Evolutionary conservation across 306 rosid genomes (phyloP), one percentile per base, ranked within the genome.

Genomic region (Begonia peltatifolia): DNA sequence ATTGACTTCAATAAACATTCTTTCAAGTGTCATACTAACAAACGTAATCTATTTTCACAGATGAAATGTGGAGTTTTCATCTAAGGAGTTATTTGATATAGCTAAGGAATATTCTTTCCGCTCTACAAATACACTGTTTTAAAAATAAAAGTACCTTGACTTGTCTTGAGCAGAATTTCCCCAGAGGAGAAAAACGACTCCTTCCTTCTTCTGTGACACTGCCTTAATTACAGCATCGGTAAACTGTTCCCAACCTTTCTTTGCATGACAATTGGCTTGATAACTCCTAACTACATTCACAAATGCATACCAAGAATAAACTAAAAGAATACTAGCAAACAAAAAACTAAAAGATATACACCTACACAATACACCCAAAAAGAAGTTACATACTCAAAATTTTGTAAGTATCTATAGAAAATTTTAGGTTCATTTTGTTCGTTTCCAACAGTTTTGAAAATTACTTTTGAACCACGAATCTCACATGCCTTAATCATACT

Each of bases 211-310:
- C 57, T 68, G 79, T 44, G 97, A 89, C 70, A 89, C 71, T 50
- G 84, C 58, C 66, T 69, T 66, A 68, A 89, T 89, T 62, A 89
- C 87, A 65, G 94, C 82, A 73, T 89, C 94, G 4, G 97, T 89
- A 60, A 85, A 83, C 51, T 85, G 87, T 57, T 89, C 97, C 97
- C 97, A 85, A 54, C 97, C 97, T 62, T 82, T 89, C 66, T 85
- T 85, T 17, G 97, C 81, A 71, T 85, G 97, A 54, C 95, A 89
- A 63, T 89, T 89, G 13, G 94, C 94, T 70, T 82, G 85, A 59
- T 85, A 94, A 46, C 76, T 73, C 80, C 95, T 74, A 61, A 83
- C 97, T 89, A 81, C 57, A 72, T 52, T 53, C 22, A 59, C 57
- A 58, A 62, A 54, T 20, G 23, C 2, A 46, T 50, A 50, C 10